These are phyloP conservation scores for Paramecium tetraurelia DNA, from an alignment of 73 alveolate species.

Conservation along the genomic window DNA sequence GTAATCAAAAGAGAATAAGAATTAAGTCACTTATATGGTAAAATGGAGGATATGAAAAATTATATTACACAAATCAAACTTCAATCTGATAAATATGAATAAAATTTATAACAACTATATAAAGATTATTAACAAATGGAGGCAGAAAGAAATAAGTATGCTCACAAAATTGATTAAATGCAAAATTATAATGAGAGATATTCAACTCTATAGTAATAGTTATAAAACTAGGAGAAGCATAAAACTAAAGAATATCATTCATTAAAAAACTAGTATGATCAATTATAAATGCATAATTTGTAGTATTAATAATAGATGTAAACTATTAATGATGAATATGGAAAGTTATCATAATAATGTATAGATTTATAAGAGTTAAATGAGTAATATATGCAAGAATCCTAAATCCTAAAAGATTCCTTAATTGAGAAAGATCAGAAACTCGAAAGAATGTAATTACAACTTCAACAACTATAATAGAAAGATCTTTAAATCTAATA, in stretches of 20 bases:
- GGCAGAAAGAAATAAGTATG: neutral
- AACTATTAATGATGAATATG: neutral
- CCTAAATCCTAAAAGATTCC: neutral
- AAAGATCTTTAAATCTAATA: neutral
- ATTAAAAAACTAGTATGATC: neutral
- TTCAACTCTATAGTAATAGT: neutral
- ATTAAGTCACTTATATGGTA: neutral
- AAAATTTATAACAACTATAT: neutral
- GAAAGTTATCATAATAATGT: neutral
- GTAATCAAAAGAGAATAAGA: neutral
- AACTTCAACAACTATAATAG: neutral
- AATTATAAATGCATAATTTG: neutral
- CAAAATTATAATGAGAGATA: neutral
- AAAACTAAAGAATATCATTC: neutral
- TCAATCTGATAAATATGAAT: constrained; percentile 1
- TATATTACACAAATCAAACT: neutral
- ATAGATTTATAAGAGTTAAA: constrained; percentile 1
- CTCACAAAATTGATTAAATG: neutral
- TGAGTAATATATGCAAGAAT: neutral
- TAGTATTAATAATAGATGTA: neutral
- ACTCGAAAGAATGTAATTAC: neutral
- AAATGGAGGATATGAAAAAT: neutral
- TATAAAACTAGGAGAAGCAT: neutral
- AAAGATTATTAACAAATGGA: neutral
- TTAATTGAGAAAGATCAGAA: constrained; percentile 6